phyloP scores from a whole-genome alignment of 768 basidiomycete genomes.

The Boletus rufocinnamomeus region DNA sequence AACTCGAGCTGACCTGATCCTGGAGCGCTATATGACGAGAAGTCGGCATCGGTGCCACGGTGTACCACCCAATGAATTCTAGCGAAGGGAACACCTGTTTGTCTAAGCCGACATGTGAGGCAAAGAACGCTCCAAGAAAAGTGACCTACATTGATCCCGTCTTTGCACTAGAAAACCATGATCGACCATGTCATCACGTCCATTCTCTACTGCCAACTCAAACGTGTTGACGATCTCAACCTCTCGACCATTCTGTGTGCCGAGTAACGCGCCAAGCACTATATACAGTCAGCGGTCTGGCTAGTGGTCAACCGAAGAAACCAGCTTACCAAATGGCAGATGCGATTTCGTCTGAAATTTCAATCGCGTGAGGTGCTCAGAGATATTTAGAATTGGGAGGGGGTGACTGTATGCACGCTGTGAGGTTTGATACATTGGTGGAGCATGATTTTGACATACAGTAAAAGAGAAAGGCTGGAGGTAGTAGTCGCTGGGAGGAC shows the following conservation, averaged over 20 bases:
- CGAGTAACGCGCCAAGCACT: conserved; percentile 94
- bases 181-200: conserved; percentile 63
- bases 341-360: conserved; percentile 67
- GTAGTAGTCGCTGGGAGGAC: conserved; percentile 70
- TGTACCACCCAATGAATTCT: conserved; percentile 99
- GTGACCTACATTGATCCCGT: conserved; percentile 77
- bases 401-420: conserved; percentile 68
- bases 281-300: background rate
- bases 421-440: conserved; percentile 12
- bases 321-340: conserved; percentile 62
- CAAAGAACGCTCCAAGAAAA: conserved; percentile 2
- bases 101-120: conserved; percentile 50
- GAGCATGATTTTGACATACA: conserved; percentile 48
- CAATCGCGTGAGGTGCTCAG: conserved; percentile 88
- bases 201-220: conserved; percentile 71
- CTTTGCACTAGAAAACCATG: conserved; percentile 80
- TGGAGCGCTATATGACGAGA: conserved; percentile 79
- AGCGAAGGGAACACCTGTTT: conserved; percentile 98
- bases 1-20: conserved; percentile 60
- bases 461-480: conserved; percentile 71
- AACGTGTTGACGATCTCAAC: conserved; percentile 98
- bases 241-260: conserved; percentile 91
- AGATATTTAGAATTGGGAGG: conserved; percentile 93
- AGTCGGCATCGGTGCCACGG: conserved; percentile 74
- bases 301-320: background rate